Evolutionary conservation across 257 asterid species (phyloP).

Genomic region (Linderniella brevidens): DNA sequence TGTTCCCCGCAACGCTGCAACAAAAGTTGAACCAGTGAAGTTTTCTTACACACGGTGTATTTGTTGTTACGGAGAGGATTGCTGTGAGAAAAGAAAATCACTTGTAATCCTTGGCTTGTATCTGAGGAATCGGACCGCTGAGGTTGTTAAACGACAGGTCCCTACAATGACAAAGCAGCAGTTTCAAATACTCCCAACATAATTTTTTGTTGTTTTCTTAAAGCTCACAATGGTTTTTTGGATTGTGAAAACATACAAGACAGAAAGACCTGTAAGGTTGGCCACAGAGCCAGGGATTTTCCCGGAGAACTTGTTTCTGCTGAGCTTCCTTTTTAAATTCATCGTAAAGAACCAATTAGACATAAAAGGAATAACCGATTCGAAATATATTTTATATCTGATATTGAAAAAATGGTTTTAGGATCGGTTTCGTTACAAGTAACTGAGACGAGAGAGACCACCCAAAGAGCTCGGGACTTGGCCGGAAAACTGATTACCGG

Average conservation of each 20-base stretch:
- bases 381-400: too few relatives aligned
- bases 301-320: slow-evolving; percentile 72
- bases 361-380: too few relatives aligned
- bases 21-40: too few relatives aligned
- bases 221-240: slow-evolving; percentile 6
- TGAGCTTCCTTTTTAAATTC: slow-evolving; percentile 84
- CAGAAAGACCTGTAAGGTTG: slow-evolving; percentile 65
- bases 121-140: slow-evolving; percentile 69
- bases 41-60: too few relatives aligned
- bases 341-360: slow-evolving; percentile 10
- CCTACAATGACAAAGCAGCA: slow-evolving; percentile 24
- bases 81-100: slow-evolving; percentile 13
- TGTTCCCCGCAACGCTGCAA: slow-evolving; percentile 72
- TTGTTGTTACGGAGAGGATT: slow-evolving; percentile 6
- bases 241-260: slow-evolving; percentile 61
- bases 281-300: slow-evolving; percentile 60
- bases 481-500: slow-evolving; percentile 63
- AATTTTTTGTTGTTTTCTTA: slow-evolving; percentile 4
- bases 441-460: slow-evolving; percentile 34
- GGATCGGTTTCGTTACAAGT: slow-evolving; percentile 41
- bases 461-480: slow-evolving; percentile 73
- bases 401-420: too few relatives aligned
- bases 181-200: slow-evolving; percentile 1
- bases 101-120: slow-evolving; percentile 87
- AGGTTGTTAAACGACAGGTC: slow-evolving; percentile 78